Base-by-base conservation (phyloP, 1,284 basidiomycete species). In the Schizophyllum commune region DNA sequence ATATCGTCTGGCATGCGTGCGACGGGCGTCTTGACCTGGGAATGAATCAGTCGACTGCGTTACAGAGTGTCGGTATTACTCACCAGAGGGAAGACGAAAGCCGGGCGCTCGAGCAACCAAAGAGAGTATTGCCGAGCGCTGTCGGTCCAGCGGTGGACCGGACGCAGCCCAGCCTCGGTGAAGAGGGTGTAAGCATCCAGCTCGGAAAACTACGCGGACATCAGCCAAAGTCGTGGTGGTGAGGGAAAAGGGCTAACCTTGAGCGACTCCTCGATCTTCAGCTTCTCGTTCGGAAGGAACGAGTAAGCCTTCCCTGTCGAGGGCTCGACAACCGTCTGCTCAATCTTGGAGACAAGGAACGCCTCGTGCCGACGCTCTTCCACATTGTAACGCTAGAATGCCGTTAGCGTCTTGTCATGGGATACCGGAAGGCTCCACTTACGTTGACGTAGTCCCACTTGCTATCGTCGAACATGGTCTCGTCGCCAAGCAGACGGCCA, bases 101-200 rank as follows among this genome's bases (percentile, higher is more conserved):
- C 74, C 0, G 95, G 92, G 21, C 93, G 86, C 73, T 98, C 94
- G 27, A 98, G 81, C 1, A 98, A 82, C 91, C 93, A 98, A 32
- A 98, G 75, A 1, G 92, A 91, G 73, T 97, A 97, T 56, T 84
- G 84, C 1, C 80, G 80, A 34, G 83, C 75, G 57, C 80, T 81
- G 66, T 95, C 92, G 56, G 79, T 87, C 96, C 95, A 99, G 51
- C 88, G 84, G 68, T 94, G 86, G 57, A 98, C 81, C 6, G 93
- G 86, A 9, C 94, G 84, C n/a, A 99, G 78, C 60, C 92, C 86
- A 4, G 90, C 84, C 15, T 84, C 78, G 1, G 85, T 76, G 72
- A 99, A 98, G 32, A 98, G 77, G 0, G 77, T 73, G 61, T 84
- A 82, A 0, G 86, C 85, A 68, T 97, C 94, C 6, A 70, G 70